Base-by-base conservation (phyloP, 23 red algal species). In the Gracilariopsis chorda region DNA sequence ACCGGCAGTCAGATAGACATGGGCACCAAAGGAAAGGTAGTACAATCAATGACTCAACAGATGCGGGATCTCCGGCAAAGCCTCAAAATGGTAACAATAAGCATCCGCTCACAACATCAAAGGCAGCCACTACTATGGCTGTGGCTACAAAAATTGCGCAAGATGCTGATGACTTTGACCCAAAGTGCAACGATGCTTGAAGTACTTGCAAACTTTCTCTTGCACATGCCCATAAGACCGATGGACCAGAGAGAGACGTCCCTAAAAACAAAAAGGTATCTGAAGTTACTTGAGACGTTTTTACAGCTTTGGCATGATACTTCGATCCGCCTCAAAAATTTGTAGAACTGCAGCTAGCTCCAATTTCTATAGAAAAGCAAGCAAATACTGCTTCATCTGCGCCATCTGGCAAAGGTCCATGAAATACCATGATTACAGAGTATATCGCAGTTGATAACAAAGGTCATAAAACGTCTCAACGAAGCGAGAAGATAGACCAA, bases 271-370 rank as follows among this genome's bases (percentile, higher is more conserved):
- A 69, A 70, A n/a, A 41, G 90, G 25, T 93, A 80, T 61, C 30
- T 78, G 20, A 67, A 11, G 29, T 43, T 93, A 4, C 61, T 93
- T 40, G 47, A 75, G 37, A 33, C 32, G n/a, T 80, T 80, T 13
- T 43, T 76, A 39, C 48, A 35, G 19, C 45, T 93, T 23, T 93
- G 90, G 90, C 90, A 80, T 21, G 51, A 78, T 29, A 33, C 78
- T 39, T 46, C 62, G 4, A 64, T 87, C 24, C 44, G 81, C 12
- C 49, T 93, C 24, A 10, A 32, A 27, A n/a, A n/a, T 79, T 78
- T 51, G n/a, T 86, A 35, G 90, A 82, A 51, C 81, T 49, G 48
- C 65, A 41, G 23, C 43, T 89, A 13, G 82, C 27, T 37, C 13
- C 32, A 5, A 27, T 32, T 11, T 37, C 27, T 4, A 19, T 43